Evolutionary conservation across 805 yeast genomes (phyloP).

Genomic region (Spathaspora boniae): DNA sequence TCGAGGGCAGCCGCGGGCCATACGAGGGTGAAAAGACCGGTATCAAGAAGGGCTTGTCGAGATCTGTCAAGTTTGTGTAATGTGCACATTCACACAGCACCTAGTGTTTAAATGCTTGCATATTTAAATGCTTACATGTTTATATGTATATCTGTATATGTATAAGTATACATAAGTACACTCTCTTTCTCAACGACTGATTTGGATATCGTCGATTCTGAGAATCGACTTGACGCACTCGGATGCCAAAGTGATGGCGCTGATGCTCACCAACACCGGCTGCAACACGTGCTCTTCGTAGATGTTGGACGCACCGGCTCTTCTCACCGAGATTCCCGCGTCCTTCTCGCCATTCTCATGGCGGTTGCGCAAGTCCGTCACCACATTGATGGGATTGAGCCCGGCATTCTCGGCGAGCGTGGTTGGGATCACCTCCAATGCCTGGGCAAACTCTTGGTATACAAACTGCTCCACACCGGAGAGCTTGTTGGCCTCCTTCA

Average conservation of each 20-base stretch:
- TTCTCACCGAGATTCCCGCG: conserved; percentile 94
- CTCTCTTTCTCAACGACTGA: conserved; percentile 42
- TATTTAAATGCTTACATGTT: conserved; percentile 1
- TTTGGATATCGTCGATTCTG: conserved; percentile 95
- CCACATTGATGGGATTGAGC: conserved; percentile 83
- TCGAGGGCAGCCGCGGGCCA: conserved; percentile 54
- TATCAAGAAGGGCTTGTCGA: conserved; percentile 90
- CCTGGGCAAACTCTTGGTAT: conserved; percentile 88
- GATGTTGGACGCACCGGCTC: conserved; percentile 89
- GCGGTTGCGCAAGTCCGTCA: conserved; percentile 85
- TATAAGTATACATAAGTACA: neutral
- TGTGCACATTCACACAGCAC: neutral
- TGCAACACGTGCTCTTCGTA: conserved; percentile 92
- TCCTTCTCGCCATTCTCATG: conserved; percentile 88
- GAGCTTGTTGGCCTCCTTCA: conserved; percentile 65
- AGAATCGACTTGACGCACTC: conserved; percentile 95
- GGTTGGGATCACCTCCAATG: conserved; percentile 89
- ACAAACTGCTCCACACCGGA: conserved; percentile 89
- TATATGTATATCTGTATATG: conserved; percentile 1
- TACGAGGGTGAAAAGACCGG: conserved; percentile 96
- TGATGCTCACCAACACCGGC: conserved; percentile 91
- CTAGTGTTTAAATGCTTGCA: conserved; percentile 2
- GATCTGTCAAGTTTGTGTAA: conserved; percentile 72
- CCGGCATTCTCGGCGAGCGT: conserved; percentile 96
- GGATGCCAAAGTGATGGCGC: conserved; percentile 91